Evolutionary conservation across 192 early-diverging fungal species (phyloP), one percentile per base, ranked within the genome.

Genomic region (Bifiguratus adelaidae): DNA sequence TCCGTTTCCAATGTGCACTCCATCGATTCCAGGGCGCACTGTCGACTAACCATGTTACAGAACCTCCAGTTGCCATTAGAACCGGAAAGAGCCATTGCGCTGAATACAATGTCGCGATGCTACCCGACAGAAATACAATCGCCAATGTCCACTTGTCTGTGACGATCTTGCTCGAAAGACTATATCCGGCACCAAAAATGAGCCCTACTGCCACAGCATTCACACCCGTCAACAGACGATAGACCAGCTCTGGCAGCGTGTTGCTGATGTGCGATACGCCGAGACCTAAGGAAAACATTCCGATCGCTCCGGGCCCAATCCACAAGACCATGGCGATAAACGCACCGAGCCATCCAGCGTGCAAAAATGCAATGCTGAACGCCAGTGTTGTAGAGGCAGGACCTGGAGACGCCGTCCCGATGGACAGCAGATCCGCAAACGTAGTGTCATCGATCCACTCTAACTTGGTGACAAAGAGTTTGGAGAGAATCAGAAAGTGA

Each of bases 391-490:
- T 77, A 13, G 61, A 61, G 3, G 66, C 69, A 0, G 74, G 74
- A 2, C 82, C 82, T 9, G 82, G 82, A 0, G 81, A 49, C 3
- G 81, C 69, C 47, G 82, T 67, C 20, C 70, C 59, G 48, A 82
- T 76, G 6, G 71, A 68, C 52, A 81, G 78, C 26, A 83, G 60
- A 43, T 85, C 82, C 15, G 74, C 60, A 53, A 83, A 85, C 34
- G 67, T 62, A 11, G 55, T 50, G 15, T 67, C 76, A 4, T 44
- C 33, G 34, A 85, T 36, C 78, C 76, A 81, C 26, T 67, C 21
- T 27, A 67, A 56, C 28, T 63, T 61, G 16, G 46, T 53, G 8
- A 82, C 78, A 60, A 79, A 75, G 19, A 68, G 48, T 26, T 76
- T 60, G 34, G 70, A 60, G 6, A 81, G 51, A 23, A 82, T 48